Evolutionary conservation across 768 basidiomycete genomes (phyloP), one percentile per base, ranked within the genome.

Genomic region (Obba rivulosa): DNA sequence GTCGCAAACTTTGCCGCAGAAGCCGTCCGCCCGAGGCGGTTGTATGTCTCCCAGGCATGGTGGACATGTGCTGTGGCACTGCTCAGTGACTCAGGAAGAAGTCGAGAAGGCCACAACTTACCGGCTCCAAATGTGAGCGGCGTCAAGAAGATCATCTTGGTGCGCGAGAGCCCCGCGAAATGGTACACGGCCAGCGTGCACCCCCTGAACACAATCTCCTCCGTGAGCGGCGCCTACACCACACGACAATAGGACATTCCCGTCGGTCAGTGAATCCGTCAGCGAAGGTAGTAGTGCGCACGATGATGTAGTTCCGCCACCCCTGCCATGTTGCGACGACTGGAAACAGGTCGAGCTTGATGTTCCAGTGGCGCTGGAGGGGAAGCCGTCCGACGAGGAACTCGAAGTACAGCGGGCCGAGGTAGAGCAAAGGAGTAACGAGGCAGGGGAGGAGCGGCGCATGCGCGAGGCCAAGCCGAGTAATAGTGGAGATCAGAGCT

Each of bases 121-220:
- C 92, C 92, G 23, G 89, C 67, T 17, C 93, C 96, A 58, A 99
- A 99, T 48, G 83, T 81, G 10, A 96, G 66, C 0, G 96, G 96
- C 2, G 86, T 77, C 0, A 87, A 66, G 55, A 91, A 87, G 42
- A 96, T 78, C 75, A 94, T 82, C 31, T 74, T 72, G 36, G 51
- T 59, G 20, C 56, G 72, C 0, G 79, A 75, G 2, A 74, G 71
- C 16, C 80, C 80, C 0, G 83, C 77, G 43, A 95, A 74, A 47
- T 81, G 73, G 55, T 89, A 87, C 8, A 83, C 74, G 2, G 84
- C 71, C 17, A 96, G 71, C 23, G 95, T 76, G 62, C 91, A 93
- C 0, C 88, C 82, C 22, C 96, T 74, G 62, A 96, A 98, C 8
- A 91, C 88, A 21, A 96, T 49, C 65, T 98, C 95, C 68, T 99